Evolutionary conservation across 805 yeast genomes (phyloP), one percentile per base, ranked within the genome.

Genomic region (Ogataea haglerorum): DNA sequence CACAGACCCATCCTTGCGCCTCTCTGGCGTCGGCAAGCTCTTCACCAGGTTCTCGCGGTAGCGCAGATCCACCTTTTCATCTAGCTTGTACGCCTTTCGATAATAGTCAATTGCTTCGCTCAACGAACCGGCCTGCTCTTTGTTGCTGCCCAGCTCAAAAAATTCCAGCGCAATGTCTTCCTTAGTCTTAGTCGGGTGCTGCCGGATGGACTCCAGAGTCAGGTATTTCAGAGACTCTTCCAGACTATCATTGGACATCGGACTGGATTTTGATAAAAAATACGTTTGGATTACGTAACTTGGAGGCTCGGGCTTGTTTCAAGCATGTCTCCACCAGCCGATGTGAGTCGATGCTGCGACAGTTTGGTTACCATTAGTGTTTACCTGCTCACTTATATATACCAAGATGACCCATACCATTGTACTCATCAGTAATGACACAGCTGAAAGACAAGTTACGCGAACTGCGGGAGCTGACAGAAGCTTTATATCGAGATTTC

Each of bases 31-130:
- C 2, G 58, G 57, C 34, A 40, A 40, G 16, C 38, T 46, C 10
- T 45, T 41, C 16, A 73, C 69, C 10, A 77, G 61, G 35, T 71
- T 70, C 47, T 75, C 71, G 36, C 95, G 69, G 58, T 87, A 87
- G 16, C 76, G 60, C 34, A 73, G 64, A 56, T 89, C 96, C 5
- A 89, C 89, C 41, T 72, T 72, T 10, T 55, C 61, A 45, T 64
- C 65, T n/a, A 79, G 60, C 51, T 73, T 78, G 58, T 80, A 74
- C 2, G 96, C 95, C 47, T 72, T 70, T 46, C 95, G 68, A 61
- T 89, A 89, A 48, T 65, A 73, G 35, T 68, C 75, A 19, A 86
- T 78, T 1, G 96, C 96, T 53, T 88, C 95, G n/a, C 85, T 73
- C 77, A 88, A 72, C 46, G 78, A 68, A 0, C 96, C 96, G 36